phyloP scores from a whole-genome alignment of 345 rosid genomes.

The Brassica nigra region DNA sequence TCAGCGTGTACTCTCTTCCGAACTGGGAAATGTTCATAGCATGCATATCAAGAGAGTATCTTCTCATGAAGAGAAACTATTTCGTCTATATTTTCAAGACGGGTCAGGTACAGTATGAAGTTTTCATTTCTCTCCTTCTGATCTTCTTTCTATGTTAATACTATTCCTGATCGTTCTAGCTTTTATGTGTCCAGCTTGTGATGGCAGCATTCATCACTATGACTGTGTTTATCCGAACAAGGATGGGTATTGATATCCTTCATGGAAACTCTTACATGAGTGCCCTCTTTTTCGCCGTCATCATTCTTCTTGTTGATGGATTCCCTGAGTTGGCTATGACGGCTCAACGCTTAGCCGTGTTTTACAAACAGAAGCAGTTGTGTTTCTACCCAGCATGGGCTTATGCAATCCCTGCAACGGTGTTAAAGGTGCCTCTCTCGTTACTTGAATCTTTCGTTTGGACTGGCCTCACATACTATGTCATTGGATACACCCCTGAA shows the following conservation, averaged over 20 bases:
- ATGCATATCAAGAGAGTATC: conserved; percentile 70
- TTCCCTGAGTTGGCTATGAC: conserved; percentile 80
- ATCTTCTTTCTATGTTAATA: not conserved
- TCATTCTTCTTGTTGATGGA: conserved; percentile 69
- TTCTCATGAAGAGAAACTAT: conserved; percentile 90
- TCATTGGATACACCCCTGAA: conserved; percentile 77
- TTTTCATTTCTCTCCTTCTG: conserved; percentile 19
- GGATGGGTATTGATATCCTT: conserved; percentile 62
- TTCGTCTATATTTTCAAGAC: conserved; percentile 72
- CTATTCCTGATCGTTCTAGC: conserved; percentile 21
- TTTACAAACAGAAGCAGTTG: conserved; percentile 88
- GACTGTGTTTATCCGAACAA: conserved; percentile 69
- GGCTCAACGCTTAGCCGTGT: conserved; percentile 76
- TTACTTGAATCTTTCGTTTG: conserved; percentile 61
- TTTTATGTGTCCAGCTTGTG: conserved; percentile 53
- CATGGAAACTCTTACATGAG: conserved; percentile 79
- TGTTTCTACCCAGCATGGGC: conserved; percentile 91
- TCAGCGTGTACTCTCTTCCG: conserved; percentile 61
- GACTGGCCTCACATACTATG: conserved; percentile 72
- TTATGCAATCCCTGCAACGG: conserved; percentile 76
- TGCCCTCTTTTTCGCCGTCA: conserved; percentile 58
- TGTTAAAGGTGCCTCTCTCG: conserved; percentile 78
- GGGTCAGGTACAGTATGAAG: conserved; percentile 37
- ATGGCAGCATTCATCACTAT: conserved; percentile 54
- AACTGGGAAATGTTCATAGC: conserved; percentile 66